A percentile compares a stretch with the other conserved stretches of the same genome.
phyloP scores from a whole-genome alignment of 768 basidiomycete genomes.

The Pleurotus platypus region DNA sequence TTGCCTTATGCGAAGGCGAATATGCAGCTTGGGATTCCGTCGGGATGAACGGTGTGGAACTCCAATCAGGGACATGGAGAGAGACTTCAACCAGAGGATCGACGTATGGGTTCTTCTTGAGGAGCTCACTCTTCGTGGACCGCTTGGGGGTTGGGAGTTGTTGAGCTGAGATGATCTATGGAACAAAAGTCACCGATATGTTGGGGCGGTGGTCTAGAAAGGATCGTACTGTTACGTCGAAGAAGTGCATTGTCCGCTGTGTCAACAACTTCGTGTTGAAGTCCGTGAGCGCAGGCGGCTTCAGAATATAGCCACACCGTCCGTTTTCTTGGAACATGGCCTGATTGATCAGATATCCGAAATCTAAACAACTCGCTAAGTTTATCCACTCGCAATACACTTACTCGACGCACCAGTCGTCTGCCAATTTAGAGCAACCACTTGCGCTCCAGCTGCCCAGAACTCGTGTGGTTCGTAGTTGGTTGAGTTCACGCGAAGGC shows the following conservation, averaged over 20 bases:
- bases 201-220: neutral
- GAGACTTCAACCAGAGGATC: constrained; percentile 85
- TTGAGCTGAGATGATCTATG: constrained; percentile 76
- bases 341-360: constrained; percentile 89
- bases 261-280: constrained; percentile 56
- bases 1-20: constrained; percentile 19
- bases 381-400: neutral
- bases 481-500: constrained; percentile 72
- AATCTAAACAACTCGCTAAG: constrained; percentile 42
- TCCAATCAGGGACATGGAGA: constrained; percentile 74
- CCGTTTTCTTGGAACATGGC: constrained; percentile 95
- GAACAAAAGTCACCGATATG: neutral
- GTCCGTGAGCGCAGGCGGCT: constrained; percentile 73
- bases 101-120: constrained; percentile 47
- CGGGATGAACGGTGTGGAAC: constrained; percentile 24
- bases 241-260: constrained; percentile 50
- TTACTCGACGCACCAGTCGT: constrained; percentile 67
- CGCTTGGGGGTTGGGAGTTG: constrained; percentile 79
- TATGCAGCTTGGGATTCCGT: constrained; percentile 14
- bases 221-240: constrained; percentile 57
- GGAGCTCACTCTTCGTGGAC: constrained; percentile 49
- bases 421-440: constrained; percentile 97
- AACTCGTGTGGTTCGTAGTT: constrained; percentile 89
- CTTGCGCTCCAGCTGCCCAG: constrained; percentile 86
- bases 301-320: constrained; percentile 86